phyloP scores from a whole-genome alignment of 2,329 filamentous ascomycete genomes.

The Diaporthe sp. region DNA sequence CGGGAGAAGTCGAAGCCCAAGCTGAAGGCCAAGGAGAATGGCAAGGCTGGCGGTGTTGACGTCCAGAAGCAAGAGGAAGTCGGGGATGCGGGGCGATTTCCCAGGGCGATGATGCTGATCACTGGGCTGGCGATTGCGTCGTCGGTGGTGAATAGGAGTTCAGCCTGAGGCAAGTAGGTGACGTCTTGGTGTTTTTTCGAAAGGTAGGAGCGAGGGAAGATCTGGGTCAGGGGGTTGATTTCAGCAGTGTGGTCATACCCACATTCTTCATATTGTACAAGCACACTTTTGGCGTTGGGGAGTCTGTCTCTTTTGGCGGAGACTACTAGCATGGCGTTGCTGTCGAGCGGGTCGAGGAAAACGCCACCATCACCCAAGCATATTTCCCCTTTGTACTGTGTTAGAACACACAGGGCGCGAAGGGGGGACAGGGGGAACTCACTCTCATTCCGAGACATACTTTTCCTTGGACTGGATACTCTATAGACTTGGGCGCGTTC shows the following conservation, averaged over 20 bases:
- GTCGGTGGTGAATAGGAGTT: constrained; percentile 43
- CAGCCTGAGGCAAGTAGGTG: neutral
- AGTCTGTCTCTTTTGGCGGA: neutral
- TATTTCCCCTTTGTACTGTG: neutral
- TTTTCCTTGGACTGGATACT: constrained; percentile 15
- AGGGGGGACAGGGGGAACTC: too few species aligned
- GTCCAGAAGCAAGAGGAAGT: constrained; percentile 12
- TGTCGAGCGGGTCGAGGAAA: neutral
- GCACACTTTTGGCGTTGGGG: neutral
- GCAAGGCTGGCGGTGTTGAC: neutral
- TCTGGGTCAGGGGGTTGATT: too few species aligned
- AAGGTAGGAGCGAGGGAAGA: neutral
- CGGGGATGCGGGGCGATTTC: constrained; percentile 39
- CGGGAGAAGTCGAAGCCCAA: constrained; percentile 15
- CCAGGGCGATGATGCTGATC: constrained; percentile 50
- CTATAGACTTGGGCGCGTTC: constrained; percentile 22
- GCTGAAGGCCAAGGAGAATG: neutral
- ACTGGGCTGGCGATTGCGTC: constrained; percentile 48
- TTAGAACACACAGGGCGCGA: neutral
- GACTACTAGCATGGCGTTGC: neutral
- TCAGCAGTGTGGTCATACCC: too few species aligned
- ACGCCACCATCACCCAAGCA: neutral
- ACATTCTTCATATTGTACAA: neutral
- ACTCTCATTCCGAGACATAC: constrained; percentile 16
- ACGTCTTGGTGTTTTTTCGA: neutral